Conservation (phyloP, 441 rosid genomes). For the Gossypium schwendimanii region DNA sequence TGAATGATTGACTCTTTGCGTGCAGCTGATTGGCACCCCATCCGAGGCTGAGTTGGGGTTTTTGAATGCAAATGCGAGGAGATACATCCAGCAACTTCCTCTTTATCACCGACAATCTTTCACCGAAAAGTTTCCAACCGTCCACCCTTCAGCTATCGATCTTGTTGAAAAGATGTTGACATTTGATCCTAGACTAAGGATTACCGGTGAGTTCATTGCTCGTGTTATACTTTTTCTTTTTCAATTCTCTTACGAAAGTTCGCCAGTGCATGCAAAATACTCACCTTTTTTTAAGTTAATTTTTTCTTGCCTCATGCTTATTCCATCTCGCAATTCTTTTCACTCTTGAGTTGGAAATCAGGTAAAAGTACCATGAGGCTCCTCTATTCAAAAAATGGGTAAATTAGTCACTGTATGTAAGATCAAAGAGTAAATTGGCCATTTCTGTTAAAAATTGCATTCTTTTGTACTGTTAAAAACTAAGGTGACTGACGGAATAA, state of each 20-base stretch:
- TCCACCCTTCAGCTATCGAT: slow-evolving; percentile 60
- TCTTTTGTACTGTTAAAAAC: too few species aligned
- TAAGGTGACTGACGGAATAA: too few species aligned
- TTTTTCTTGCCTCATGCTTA: too few species aligned
- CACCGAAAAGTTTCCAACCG: slow-evolving; percentile 55
- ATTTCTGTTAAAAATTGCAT: too few species aligned
- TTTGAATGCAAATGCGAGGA: slow-evolving; percentile 69
- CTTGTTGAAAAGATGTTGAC: slow-evolving; percentile 79
- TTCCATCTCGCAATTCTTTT: too few species aligned
- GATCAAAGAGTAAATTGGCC: too few species aligned
- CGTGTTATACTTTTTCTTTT: too few species aligned
- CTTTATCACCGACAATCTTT: slow-evolving; percentile 54
- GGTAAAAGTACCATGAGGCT: too few species aligned
- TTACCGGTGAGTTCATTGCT: slow-evolving; percentile 45
- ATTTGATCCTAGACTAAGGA: slow-evolving; percentile 73
- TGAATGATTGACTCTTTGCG: slow-evolving; percentile 10
- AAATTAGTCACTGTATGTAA: too few species aligned
- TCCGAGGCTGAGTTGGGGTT: slow-evolving; percentile 66
- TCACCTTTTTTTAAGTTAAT: background rate
- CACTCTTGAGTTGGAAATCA: too few species aligned
- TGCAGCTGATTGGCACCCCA: slow-evolving; percentile 79
- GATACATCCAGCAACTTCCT: slow-evolving; percentile 58
- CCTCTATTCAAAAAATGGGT: too few species aligned
- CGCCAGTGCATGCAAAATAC: background rate
- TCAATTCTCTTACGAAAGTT: background rate